These are phyloP conservation scores for Echria macrotheca DNA, from an alignment of 495 filamentous ascomycete genomes.

Conservation along the genomic window DNA sequence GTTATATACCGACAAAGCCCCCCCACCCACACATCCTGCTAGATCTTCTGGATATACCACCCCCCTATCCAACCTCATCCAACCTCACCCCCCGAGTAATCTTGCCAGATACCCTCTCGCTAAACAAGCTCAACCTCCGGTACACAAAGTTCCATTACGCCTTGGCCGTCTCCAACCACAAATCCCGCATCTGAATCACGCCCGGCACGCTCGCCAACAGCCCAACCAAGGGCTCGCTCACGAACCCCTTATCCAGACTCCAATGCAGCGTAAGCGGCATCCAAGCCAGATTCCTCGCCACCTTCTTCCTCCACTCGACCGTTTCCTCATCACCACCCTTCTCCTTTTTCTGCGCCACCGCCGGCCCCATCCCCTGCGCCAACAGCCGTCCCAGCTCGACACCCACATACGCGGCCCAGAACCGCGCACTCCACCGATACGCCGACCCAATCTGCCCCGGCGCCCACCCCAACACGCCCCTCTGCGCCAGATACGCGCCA, in stretches of 20 bases:
- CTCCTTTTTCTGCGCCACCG: no score
- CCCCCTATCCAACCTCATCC: no score
- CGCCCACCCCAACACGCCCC: slow-evolving; percentile 59
- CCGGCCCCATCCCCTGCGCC: slow-evolving; percentile 39
- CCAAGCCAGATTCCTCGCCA: slow-evolving; percentile 49
- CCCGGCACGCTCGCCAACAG: slow-evolving; percentile 62
- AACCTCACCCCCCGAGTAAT: no score
- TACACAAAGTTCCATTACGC: not conserved
- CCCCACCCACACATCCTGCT: no score
- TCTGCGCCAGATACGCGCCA: slow-evolving; percentile 65
- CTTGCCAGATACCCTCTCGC: no score
- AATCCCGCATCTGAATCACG: slow-evolving; percentile 58
- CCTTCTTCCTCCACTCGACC: slow-evolving; percentile 39
- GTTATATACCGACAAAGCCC: no score
- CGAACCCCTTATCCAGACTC: slow-evolving; percentile 64
- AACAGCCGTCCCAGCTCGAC: slow-evolving; percentile 66
- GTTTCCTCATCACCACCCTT: slow-evolving; percentile 40
- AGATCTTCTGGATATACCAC: no score
- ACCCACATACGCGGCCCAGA: slow-evolving; percentile 73
- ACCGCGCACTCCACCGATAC: slow-evolving; percentile 69
- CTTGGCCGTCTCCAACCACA: slow-evolving; percentile 50
- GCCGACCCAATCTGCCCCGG: slow-evolving; percentile 48
- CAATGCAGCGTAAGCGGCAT: slow-evolving; percentile 69
- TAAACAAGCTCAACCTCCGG: no score
- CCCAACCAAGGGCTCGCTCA: slow-evolving; percentile 56